Percentiles rank a stretch among this genome's conserved stretches.
These are phyloP conservation scores for Dendrobium officinale DNA, from an alignment of 106 monocot species.

Conservation along the genomic window DNA sequence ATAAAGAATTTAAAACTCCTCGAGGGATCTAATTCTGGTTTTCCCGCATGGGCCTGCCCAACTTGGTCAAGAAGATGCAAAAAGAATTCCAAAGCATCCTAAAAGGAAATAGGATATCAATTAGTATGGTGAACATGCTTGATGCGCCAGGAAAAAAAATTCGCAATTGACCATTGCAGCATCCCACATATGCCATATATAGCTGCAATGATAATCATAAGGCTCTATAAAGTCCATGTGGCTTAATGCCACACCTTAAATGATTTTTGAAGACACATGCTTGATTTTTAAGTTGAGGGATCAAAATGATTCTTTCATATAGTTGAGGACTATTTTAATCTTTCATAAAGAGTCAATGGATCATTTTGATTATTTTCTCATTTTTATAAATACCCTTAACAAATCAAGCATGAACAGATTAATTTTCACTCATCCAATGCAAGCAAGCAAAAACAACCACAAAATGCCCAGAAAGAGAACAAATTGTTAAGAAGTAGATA, in stretches of 20 bases:
- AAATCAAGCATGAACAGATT: no score
- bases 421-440: no score
- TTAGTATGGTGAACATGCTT: not conserved
- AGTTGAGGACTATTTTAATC: no score
- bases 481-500: no score
- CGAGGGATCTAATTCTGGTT: constrained; percentile 66
- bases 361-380: no score
- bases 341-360: no score
- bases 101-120: not conserved
- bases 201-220: not conserved
- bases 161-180: no score
- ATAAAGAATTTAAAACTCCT: constrained; percentile 79
- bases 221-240: not conserved
- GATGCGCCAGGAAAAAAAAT: not conserved
- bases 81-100: constrained; percentile 97
- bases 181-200: not conserved
- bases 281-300: no score
- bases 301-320: no score
- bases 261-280: not conserved
- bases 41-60: constrained; percentile 55
- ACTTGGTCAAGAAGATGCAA: constrained; percentile 88
- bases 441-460: no score
- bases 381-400: no score
- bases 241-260: not conserved
- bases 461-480: no score